Conservation (phyloP, 768 basidiomycete species). For the Gautieria morchelliformis region DNA sequence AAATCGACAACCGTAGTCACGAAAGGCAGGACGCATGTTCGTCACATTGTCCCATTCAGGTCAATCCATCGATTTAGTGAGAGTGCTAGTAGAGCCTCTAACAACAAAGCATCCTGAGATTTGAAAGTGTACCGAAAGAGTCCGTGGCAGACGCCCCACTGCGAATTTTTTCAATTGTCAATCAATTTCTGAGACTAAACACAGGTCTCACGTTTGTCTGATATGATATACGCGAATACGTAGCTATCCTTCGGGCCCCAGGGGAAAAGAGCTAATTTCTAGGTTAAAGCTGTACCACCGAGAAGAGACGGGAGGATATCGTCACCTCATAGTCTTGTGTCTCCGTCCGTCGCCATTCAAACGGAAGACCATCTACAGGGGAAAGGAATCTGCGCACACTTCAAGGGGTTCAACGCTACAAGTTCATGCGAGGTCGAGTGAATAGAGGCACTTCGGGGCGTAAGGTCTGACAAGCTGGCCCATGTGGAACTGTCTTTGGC, state of each 20-base stretch:
- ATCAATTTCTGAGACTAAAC: background rate
- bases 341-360: slow-evolving; percentile 51
- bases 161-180: background rate
- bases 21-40: slow-evolving; percentile 9
- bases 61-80: slow-evolving; percentile 73
- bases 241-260: slow-evolving; percentile 5
- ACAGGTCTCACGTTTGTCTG: slow-evolving; percentile 6
- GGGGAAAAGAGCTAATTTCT: slow-evolving; percentile 3
- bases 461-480: slow-evolving; percentile 49
- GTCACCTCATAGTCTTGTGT: slow-evolving; percentile 6
- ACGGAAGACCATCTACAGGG: slow-evolving; percentile 40
- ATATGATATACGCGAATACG: slow-evolving; percentile 3
- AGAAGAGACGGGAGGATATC: background rate
- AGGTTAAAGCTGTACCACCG: background rate
- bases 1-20: background rate
- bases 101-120: slow-evolving; percentile 43
- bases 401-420: slow-evolving; percentile 7
- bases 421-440: background rate
- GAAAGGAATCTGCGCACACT: slow-evolving; percentile 53
- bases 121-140: slow-evolving; percentile 41
- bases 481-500: slow-evolving; percentile 48
- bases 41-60: slow-evolving; percentile 30
- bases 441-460: background rate
- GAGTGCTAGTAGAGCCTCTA: slow-evolving; percentile 55
- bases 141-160: slow-evolving; percentile 7